Percentiles rank a stretch among this genome's conserved stretches.
Evolutionary conservation across 2,329 filamentous ascomycete genomes (phyloP).

Genomic region (Plectosphaerella sp.): DNA sequence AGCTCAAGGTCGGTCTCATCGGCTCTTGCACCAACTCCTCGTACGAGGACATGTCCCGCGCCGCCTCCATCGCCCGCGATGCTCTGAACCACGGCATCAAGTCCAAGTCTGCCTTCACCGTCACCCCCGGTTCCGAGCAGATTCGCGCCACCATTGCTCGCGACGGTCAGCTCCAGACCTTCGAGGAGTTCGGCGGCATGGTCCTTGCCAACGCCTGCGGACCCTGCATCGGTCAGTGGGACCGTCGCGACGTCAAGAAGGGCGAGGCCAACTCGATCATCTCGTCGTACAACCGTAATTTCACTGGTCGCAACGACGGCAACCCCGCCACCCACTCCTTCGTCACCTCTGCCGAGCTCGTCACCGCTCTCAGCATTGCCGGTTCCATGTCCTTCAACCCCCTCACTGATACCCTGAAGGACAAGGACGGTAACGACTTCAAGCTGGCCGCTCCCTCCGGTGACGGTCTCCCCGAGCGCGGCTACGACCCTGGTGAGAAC

Average conservation of each 20-base stretch:
- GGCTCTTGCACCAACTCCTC: slow-evolving; percentile 91
- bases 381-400: slow-evolving; percentile 92
- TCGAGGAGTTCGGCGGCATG: slow-evolving; percentile 93
- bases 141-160: slow-evolving; percentile 89
- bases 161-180: slow-evolving; percentile 87
- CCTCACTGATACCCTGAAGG: slow-evolving; percentile 84
- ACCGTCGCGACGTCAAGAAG: slow-evolving; percentile 90
- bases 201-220: slow-evolving; percentile 95
- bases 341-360: slow-evolving; percentile 85
- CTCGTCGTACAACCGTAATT: slow-evolving; percentile 99
- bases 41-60: slow-evolving; percentile 87
- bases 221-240: slow-evolving; percentile 93
- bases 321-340: slow-evolving; percentile 95
- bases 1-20: slow-evolving; percentile 94
- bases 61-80: slow-evolving; percentile 85
- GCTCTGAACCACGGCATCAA: slow-evolving; percentile 91
- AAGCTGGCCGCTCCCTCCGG: slow-evolving; percentile 76
- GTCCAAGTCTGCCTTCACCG: slow-evolving; percentile 87
- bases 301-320: slow-evolving; percentile 94
- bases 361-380: slow-evolving; percentile 80
- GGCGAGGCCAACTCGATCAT: slow-evolving; percentile 94
- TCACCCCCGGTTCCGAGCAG: slow-evolving; percentile 96
- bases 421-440: slow-evolving; percentile 96
- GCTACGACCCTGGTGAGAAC: slow-evolving; percentile 87
- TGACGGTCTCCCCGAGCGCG: slow-evolving; percentile 70